Evolutionary conservation across 2,329 filamentous ascomycete species (phyloP), one percentile per base, ranked within the genome.

Genomic region (Pseudonectria foliicola): DNA sequence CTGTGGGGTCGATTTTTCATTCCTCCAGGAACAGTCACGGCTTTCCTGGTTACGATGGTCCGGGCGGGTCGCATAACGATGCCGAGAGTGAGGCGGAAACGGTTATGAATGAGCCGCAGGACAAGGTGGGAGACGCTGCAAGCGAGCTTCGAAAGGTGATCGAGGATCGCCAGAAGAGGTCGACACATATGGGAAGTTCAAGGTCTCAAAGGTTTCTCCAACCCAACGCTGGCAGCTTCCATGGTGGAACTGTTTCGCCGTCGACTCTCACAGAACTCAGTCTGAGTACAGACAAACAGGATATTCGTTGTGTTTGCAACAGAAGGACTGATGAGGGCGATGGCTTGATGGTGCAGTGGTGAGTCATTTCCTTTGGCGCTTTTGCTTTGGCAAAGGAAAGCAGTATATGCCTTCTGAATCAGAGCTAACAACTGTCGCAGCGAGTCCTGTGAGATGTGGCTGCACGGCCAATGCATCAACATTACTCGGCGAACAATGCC

Each of bases 331-430:
- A 68, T 28, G 63, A 67, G 29, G 64, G 67, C 32, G 66, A 70
- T 44, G 63, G 62, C 38, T 77, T 77, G 45, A 70, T 81, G 68
- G 68, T 82, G 38, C 75, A 79, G 57, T 82, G 77, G 77, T 81
- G 65, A 40, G 70, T 56, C 26, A 34, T 14, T 27, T 18, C 31
- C 21, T 28, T 24, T 12, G 12, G 11, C 7, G 13, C 11, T 21
- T 11, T 16, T 27, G 26, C 26, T 29, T 31, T 31, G 33, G 23
- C 21, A 14, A 16, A 16, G 23, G 39, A 10, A 28, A 33, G 24
- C 13, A 10, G 23, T 25, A 25, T 16, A 29, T 18, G 31, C 30
- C 31, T 35, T 37, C 39, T 34, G 27, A 41, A n/a, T n/a, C n/a
- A n/a, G n/a, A n/a, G n/a, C 48, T 53, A 31, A 53, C 48, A 35